phyloP scores from a whole-genome alignment of 2,329 filamentous ascomycete species.

The Dactylonectria macrodidyma region DNA sequence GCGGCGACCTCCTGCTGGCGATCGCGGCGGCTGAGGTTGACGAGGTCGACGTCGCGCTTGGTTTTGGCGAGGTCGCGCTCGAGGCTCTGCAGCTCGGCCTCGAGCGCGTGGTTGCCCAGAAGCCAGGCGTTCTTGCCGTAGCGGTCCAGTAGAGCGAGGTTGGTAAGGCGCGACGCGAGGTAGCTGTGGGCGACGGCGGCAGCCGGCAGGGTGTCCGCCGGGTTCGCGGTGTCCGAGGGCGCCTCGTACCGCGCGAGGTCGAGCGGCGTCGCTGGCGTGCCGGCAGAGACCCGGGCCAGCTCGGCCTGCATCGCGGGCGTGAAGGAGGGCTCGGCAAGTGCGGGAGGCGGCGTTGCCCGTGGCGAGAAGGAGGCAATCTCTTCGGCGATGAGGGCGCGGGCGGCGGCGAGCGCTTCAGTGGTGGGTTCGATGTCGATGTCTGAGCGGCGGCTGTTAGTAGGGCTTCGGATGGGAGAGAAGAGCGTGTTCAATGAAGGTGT shows the following conservation, averaged over 20 bases:
- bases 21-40: conserved; percentile 79
- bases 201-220: conserved; percentile 75
- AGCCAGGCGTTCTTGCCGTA: conserved; percentile 95
- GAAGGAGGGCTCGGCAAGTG: conserved; percentile 69
- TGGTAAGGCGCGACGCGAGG: conserved; percentile 64
- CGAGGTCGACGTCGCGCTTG: conserved; percentile 78
- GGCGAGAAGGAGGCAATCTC: conserved; percentile 68
- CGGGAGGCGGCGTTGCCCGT: conserved; percentile 66
- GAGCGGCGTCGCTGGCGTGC: conserved; percentile 63
- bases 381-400: conserved; percentile 77
- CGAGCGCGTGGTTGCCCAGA: conserved; percentile 84
- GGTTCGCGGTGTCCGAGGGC: conserved; percentile 55
- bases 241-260: conserved; percentile 89
- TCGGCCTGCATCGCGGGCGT: conserved; percentile 78
- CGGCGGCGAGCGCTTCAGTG: conserved; percentile 72
- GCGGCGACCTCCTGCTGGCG: conserved; percentile 79
- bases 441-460: conserved; percentile 55
- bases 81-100: conserved; percentile 74
- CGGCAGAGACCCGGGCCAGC: conserved; percentile 73
- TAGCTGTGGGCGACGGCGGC: conserved; percentile 68
- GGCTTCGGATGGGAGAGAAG: not conserved
- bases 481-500: conserved; percentile 15
- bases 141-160: conserved; percentile 81
- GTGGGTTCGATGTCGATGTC: conserved; percentile 87
- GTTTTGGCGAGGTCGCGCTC: conserved; percentile 82